Base-by-base conservation (phyloP, 225 moss, liverwort and hornwort species). In the Ulota crispa region DNA sequence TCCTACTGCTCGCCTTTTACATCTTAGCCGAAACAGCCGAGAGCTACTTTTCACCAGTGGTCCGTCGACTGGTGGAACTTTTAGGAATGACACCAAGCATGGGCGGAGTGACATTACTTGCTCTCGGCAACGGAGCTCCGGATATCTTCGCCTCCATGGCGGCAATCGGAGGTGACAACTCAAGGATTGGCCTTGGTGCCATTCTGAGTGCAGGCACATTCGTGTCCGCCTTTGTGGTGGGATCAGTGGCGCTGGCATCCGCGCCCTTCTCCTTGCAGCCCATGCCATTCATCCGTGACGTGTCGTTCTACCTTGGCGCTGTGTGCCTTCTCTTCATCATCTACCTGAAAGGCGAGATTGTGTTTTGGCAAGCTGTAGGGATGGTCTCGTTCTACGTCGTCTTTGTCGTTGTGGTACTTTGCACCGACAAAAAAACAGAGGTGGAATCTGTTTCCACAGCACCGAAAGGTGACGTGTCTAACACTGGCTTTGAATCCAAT, bases 121-220 rank as follows among this genome's bases (percentile, higher is more conserved):
- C 92, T 13, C 86, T 92, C 21, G 92, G 92, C 43, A 92, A 92
- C 26, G 88, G 92, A 47, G 92, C 92, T 16, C 92, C 92, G 0
- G 92, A 92, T 45, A 83, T 92, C 20, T 92, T 92, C 65, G 90
- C 92, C 72, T 92, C 90, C 3, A 20, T 92, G 81, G 92, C 92
- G 16, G 92, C 92, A 8, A 92, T 92, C 20, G 86, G 88, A 55
- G 90, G 86, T 39, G 92, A 85, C 75, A 92, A 92, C 27, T 83
- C 88, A 13, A 69, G 92, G 64, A 89, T 92, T 64, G 92, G 90
- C 23, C 78, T 92, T 1, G 85, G 92, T 65, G 92, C 92, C 13
- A 92, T 92, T 43, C 70, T 92, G 31, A 92, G 92, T 78, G 92
- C 92, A 20, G 92, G 92, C 36, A 87, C 90, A 1, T 92, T 92